Conservation (phyloP, 2,329 filamentous ascomycete genomes). For the Fusarium sp. region DNA sequence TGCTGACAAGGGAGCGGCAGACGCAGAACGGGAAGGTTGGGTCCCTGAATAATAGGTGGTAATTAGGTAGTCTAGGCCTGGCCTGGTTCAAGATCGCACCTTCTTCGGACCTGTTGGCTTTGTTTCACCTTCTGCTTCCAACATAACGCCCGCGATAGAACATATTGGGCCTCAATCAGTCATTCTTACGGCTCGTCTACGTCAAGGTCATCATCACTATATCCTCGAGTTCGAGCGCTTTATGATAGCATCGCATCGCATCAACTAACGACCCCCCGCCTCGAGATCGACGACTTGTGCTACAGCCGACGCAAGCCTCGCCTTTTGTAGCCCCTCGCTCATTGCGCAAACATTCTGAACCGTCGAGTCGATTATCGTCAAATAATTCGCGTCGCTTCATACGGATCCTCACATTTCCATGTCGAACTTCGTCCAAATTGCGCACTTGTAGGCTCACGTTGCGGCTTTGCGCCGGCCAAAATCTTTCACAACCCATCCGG, state of each 20-base stretch:
- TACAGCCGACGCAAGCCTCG: slow-evolving; percentile 17
- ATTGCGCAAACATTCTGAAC: slow-evolving; percentile 25
- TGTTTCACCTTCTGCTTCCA: slow-evolving; percentile 27
- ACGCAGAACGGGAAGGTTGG: slow-evolving; percentile 18
- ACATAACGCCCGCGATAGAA: slow-evolving; percentile 6
- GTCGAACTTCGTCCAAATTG: slow-evolving; percentile 23
- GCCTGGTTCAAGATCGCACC: slow-evolving; percentile 21
- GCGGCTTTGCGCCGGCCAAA: slow-evolving; percentile 33
- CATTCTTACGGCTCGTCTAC: not conserved
- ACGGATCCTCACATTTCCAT: slow-evolving; percentile 25
- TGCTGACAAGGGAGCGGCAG: slow-evolving; percentile 28
- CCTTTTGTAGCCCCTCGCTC: slow-evolving; percentile 12
- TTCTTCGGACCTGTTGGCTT: slow-evolving; percentile 9
- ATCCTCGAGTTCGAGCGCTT: not conserved
- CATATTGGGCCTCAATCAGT: not conserved
- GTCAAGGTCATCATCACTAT: not conserved
- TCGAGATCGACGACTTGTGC: slow-evolving; percentile 13
- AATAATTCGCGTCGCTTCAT: slow-evolving; percentile 15
- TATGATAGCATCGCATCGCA: not conserved
- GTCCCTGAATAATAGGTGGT: slow-evolving; percentile 27
- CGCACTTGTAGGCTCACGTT: slow-evolving; percentile 29
- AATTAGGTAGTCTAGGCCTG: slow-evolving; percentile 13
- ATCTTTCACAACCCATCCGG: slow-evolving; percentile 10
- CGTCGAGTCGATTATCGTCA: slow-evolving; percentile 13
- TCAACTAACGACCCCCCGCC: not conserved